Evolutionary conservation across 306 rosid genomes (phyloP), one percentile per base, ranked within the genome.

Genomic region (Herpetospermum pedunculosum): DNA sequence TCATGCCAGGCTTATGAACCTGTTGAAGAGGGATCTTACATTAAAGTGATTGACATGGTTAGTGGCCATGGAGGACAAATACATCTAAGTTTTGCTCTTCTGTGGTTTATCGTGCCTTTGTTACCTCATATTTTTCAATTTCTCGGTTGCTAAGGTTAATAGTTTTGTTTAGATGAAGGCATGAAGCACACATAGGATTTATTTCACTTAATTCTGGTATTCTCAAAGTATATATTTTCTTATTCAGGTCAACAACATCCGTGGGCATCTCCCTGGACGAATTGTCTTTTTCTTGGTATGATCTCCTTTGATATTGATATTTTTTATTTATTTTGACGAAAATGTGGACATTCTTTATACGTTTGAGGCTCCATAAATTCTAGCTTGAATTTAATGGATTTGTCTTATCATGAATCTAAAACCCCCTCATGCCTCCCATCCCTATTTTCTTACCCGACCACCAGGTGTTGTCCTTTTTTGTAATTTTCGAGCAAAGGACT

Each of bases 181-280:
- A n/a, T n/a, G n/a, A n/a, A n/a, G n/a, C n/a, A n/a, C n/a, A 15
- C 2, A 2, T 5, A 41, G 21, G 14, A 43, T 41, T 72, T 32
- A 82, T 35, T 73, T 67, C 50, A 34, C 46, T 64, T 15, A 30
- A 30, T 70, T 75, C 2, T 53, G 15, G 67, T 38, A 54, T 54
- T 10, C 35, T 72, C 44, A 34, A 47, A 76, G 38, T 25, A 71
- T 79, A 49, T 76, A 21, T 82, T 75, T 75, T 81, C 81, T 80
- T 82, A 60, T 85, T 81, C 81, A 94, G 99, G 97, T 94, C 77
- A 94, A 94, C 80, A 94, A 94, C 78, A 94, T 94, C 88, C 88
- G 99, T 72, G 97, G 99, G 74, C 91, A 94, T 86, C 99, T 94
- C 75, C 99, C 99, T 46, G 99, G 99, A 43, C 90, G 99, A 72